These are phyloP conservation scores for Xylariomycetidae sp. DNA, from an alignment of 2,329 filamentous ascomycete species.

Conservation along the genomic window DNA sequence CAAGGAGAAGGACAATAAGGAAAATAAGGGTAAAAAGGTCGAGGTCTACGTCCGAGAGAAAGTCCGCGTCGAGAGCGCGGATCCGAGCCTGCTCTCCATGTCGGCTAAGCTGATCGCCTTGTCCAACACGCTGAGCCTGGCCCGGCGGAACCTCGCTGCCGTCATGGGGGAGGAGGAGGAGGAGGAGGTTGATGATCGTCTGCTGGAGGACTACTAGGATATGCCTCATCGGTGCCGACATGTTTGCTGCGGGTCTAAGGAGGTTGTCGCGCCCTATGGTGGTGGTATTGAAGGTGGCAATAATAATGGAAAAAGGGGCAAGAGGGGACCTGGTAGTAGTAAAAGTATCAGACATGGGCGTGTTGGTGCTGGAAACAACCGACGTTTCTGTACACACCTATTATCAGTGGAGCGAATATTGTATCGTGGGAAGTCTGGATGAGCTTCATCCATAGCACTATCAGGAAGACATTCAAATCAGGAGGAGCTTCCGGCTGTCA, in stretches of 20 bases:
- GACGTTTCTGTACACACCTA: no score
- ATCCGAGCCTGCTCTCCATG: constrained; percentile 78
- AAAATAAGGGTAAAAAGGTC: constrained; percentile 20
- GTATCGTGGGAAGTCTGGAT: no score
- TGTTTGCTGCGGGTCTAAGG: not conserved
- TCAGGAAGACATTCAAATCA: no score
- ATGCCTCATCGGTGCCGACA: constrained; percentile 10
- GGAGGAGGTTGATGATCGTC: constrained; percentile 18
- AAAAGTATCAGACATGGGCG: not conserved
- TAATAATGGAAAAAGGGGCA: no score
- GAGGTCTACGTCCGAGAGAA: constrained; percentile 88
- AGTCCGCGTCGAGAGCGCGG: constrained; percentile 80
- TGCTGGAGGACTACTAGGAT: not conserved
- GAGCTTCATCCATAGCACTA: no score
- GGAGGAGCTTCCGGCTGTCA: no score
- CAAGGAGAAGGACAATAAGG: not conserved
- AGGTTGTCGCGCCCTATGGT: no score
- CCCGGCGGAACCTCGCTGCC: constrained; percentile 66
- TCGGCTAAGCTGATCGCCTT: constrained; percentile 79
- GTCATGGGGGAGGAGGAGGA: constrained; percentile 64
- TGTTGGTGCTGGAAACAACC: not conserved
- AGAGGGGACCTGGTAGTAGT: not conserved
- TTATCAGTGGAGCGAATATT: no score
- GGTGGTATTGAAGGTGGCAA: no score
- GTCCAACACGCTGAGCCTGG: constrained; percentile 65